Evolutionary conservation across 345 rosid species (phyloP).

Genomic region (Lepidium aucheri): DNA sequence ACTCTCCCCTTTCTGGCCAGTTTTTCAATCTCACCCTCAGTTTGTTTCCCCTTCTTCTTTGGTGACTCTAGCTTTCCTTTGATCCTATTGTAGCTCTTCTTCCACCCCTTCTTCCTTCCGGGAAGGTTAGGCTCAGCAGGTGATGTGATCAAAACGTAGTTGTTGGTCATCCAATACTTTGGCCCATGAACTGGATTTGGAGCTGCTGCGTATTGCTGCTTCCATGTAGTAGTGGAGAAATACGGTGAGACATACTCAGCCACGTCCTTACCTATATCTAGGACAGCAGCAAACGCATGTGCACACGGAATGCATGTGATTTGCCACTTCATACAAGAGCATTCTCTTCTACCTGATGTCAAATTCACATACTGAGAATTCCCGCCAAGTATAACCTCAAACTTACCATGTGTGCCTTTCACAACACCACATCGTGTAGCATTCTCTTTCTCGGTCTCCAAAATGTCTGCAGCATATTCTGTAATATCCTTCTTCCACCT

Average conservation of each 20-base stretch:
- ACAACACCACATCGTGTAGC: background rate
- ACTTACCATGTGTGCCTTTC: background rate
- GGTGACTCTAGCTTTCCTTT: background rate
- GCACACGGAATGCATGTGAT: background rate
- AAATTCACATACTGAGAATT: background rate
- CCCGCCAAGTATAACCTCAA: background rate
- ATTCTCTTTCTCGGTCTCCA: background rate
- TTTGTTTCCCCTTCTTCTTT: background rate
- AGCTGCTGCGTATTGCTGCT: no score
- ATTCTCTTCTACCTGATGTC: background rate
- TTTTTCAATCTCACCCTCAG: no score
- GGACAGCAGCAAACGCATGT: background rate
- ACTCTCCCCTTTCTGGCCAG: no score
- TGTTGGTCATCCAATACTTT: background rate
- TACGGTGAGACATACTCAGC: no score
- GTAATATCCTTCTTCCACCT: background rate
- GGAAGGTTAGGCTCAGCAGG: background rate
- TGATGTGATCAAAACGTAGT: background rate
- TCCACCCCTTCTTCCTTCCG: background rate
- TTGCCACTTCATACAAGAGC: background rate
- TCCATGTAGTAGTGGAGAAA: no score
- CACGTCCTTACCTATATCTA: background rate
- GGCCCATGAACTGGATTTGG: background rate
- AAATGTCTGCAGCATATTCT: background rate
- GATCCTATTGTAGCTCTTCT: background rate